Evolutionary conservation across 2,329 filamentous ascomycete genomes (phyloP).

Genomic region (Penicillium sp.): DNA sequence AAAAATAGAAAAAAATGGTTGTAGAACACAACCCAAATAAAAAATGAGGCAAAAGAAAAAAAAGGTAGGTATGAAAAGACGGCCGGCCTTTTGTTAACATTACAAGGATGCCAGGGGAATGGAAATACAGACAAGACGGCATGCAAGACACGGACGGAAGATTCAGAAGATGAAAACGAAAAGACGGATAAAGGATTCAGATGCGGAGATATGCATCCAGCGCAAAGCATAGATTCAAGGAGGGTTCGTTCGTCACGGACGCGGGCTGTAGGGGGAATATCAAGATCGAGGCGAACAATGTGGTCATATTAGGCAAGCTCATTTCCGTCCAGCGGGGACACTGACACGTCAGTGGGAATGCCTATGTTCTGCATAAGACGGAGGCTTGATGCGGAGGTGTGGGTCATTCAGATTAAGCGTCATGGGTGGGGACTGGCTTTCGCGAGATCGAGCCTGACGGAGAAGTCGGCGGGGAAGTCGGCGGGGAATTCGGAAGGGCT

Average conservation of each 20-base stretch:
- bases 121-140: neutral
- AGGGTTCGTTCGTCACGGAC: conserved; percentile 24
- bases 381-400: conserved; percentile 4
- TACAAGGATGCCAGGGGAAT: conserved; percentile 1
- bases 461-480: conserved; percentile 35
- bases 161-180: neutral
- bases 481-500: conserved; percentile 45
- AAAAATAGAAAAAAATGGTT: neutral
- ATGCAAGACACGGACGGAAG: conserved; percentile 12
- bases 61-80: neutral
- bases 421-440: conserved; percentile 59
- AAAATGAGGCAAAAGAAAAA: neutral
- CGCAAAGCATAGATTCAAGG: conserved; percentile 8
- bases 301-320: conserved; percentile 18
- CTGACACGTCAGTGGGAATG: conserved; percentile 10
- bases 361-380: conserved; percentile 8
- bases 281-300: neutral
- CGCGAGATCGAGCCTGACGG: conserved; percentile 46
- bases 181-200: conserved; percentile 1
- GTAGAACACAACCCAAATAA: neutral
- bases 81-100: conserved; percentile 1
- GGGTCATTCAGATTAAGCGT: conserved; percentile 18
- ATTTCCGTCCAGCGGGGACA: conserved; percentile 20
- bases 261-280: conserved; percentile 8
- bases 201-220: conserved; percentile 1